Base-by-base conservation (phyloP, 1,284 basidiomycete species). In the Malassezia caprae region DNA sequence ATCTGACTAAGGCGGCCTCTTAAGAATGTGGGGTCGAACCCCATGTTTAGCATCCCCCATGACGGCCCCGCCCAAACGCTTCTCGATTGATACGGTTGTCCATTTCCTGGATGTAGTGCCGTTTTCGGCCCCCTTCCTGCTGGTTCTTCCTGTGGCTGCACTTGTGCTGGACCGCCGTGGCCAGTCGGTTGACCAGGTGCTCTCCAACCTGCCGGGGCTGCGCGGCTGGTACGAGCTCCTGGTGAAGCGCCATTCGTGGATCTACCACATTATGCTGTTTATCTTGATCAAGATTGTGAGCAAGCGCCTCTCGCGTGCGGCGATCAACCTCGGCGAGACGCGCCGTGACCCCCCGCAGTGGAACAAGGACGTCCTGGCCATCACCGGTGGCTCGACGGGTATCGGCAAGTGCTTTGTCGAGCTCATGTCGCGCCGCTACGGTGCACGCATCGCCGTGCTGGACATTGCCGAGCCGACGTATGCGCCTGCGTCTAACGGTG, bases 401-500 rank as follows among this genome's bases (percentile, higher is more conserved):
- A 74, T 74, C 41, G 72, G 72, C 47, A 69, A 66, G 51, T 64
- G 63, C 34, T 56, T 67, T 21, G 72, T 74, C 4, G 64, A 73
- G 65, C 35, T 63, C 5, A 48, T 74, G 40, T 62, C 61, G 44
- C 61, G 64, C 40, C 49, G 55, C 28, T 61, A 67, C 51, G 51
- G 54, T 24, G 70, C 70, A 0, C 63, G 56, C 26, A 60, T 74
- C 23, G 72, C 70, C 6, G 72, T 74, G 40, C 59, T 74, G 17
- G 72, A 74, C 57, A 64, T 74, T 58, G 64, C 63, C 0, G 57
- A 62, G 1, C 70, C 72, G 1, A 57, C 59, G 10, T 73, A 72
- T 56, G 58, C 61, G 8, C 41, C 65, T 8, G 68, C 69, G 2
- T 8, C 40, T 26, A 13, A 47, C 19, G 72, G 70, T 7, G 67